Percentiles rank a stretch among this genome's conserved stretches.
These are phyloP conservation scores for Phytophthora pisi DNA, from an alignment of 352 stramenopile species.

Conservation along the genomic window DNA sequence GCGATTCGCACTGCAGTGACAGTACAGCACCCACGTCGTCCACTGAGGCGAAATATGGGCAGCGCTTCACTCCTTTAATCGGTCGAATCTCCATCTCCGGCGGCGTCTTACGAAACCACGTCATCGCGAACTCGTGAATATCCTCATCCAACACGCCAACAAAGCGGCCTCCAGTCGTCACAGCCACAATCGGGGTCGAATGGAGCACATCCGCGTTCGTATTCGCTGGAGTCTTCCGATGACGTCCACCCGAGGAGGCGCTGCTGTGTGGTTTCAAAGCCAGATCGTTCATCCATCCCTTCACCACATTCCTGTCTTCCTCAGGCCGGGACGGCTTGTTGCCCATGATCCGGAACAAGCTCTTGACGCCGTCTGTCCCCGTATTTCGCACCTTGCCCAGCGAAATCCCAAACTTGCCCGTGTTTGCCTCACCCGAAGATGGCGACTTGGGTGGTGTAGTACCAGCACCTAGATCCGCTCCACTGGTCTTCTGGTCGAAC, in stretches of 20 bases:
- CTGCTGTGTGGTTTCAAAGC: constrained; percentile 51
- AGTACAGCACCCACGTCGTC: constrained; percentile 70
- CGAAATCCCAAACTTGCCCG: constrained; percentile 54
- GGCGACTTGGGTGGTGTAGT: constrained; percentile 19
- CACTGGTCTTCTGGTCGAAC: constrained; percentile 54
- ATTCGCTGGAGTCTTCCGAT: constrained; percentile 31
- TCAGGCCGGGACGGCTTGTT: constrained; percentile 54
- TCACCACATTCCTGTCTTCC: constrained; percentile 65
- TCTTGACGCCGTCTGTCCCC: constrained; percentile 73
- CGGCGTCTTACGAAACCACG: constrained; percentile 73
- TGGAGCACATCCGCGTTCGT: constrained; percentile 39
- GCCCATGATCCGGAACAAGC: constrained; percentile 75
- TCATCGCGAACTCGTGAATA: constrained; percentile 56
- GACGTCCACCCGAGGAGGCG: constrained; percentile 24
- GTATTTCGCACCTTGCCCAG: constrained; percentile 69
- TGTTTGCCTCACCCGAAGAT: constrained; percentile 18
- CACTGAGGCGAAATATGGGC: constrained; percentile 71
- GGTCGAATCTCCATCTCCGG: constrained; percentile 57
- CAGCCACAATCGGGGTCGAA: constrained; percentile 58
- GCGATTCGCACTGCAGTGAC: constrained; percentile 66
- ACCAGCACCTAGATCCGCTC: constrained; percentile 12
- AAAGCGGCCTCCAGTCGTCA: constrained; percentile 56
- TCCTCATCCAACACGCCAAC: constrained; percentile 72
- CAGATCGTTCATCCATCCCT: constrained; percentile 65
- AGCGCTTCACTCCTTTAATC: constrained; percentile 63